These are phyloP conservation scores for Solanum peruvianum DNA, from an alignment of 257 asterid genomes.

Conservation along the genomic window DNA sequence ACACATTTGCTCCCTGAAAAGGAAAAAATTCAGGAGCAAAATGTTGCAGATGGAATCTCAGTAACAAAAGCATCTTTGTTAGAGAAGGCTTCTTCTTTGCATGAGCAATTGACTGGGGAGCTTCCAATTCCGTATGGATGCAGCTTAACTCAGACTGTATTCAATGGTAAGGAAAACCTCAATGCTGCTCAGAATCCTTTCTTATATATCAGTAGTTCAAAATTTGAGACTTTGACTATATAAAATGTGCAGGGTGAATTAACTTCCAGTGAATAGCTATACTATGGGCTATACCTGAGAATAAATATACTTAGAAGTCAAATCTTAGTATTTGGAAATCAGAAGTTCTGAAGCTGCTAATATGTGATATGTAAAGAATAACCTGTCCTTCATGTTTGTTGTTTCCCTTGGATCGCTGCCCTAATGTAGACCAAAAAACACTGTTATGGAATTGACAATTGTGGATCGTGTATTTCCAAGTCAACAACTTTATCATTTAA, in stretches of 20 bases:
- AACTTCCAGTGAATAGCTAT: not conserved
- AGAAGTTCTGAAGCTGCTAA: not conserved
- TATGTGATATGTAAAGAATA: not conserved
- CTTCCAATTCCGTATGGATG: slow-evolving; percentile 55
- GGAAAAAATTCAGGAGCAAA: slow-evolving; percentile 15
- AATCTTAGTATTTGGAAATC: not conserved
- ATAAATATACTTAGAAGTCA: not conserved
- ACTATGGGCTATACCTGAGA: not conserved
- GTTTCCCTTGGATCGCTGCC: not conserved
- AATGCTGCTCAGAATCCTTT: not conserved
- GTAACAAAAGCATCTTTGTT: slow-evolving; percentile 21
- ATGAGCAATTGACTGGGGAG: slow-evolving; percentile 47
- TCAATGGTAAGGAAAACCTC: slow-evolving; percentile 46
- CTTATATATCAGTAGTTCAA: not conserved
- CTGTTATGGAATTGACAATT: not conserved
- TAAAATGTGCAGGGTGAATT: not conserved
- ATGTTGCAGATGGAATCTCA: slow-evolving; percentile 9
- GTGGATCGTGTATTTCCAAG: not conserved
- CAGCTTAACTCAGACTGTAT: slow-evolving; percentile 60
- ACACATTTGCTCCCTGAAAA: slow-evolving; percentile 45
- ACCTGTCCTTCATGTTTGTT: not conserved
- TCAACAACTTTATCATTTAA: not conserved
- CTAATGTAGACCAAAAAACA: not conserved
- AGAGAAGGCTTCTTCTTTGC: slow-evolving; percentile 17
- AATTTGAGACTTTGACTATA: not conserved